Conservation (phyloP, 2,329 filamentous ascomycete genomes). For the Immersiporthe knoxdaviesiana region DNA sequence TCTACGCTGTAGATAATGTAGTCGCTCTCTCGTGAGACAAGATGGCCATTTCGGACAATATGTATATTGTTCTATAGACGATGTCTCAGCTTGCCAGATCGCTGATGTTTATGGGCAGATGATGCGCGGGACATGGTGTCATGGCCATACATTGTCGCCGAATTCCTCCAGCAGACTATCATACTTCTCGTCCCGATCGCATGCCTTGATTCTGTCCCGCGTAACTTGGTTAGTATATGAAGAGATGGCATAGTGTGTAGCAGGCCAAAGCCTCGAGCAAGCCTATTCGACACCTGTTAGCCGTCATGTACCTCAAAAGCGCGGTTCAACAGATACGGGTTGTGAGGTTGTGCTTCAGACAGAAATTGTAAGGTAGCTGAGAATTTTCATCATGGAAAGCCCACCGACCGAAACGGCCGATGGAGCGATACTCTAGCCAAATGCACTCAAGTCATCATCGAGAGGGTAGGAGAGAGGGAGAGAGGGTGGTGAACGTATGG, state of each 20-base stretch:
- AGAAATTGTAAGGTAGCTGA: conserved; percentile 93
- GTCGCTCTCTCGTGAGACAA: conserved; percentile 94
- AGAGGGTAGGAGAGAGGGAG: conserved; percentile 35
- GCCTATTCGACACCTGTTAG: conserved; percentile 30
- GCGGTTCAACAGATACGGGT: conserved; percentile 31
- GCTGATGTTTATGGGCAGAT: conserved; percentile 36
- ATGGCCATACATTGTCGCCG: conserved; percentile 73
- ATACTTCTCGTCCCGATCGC: conserved; percentile 89
- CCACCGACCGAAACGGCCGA: conserved; percentile 57
- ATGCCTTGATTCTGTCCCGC: conserved; percentile 79
- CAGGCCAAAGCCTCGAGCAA: conserved; percentile 7
- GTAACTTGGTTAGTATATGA: conserved; percentile 32
- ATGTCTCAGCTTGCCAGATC: conserved; percentile 52
- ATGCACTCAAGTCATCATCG: conserved; percentile 99
- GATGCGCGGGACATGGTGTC: conserved; percentile 38
- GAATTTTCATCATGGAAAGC: conserved; percentile 97
- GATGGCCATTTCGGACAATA: conserved; percentile 91
- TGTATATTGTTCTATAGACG: conserved; percentile 78
- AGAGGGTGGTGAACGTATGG: background rate
- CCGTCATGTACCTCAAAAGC: conserved; percentile 23
- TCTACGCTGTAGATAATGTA: conserved; percentile 99
- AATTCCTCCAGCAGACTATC: conserved; percentile 82
- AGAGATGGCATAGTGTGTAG: background rate
- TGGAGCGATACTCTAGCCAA: conserved; percentile 96
- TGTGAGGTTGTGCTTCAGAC: conserved; percentile 69